Evolutionary conservation across 495 filamentous ascomycete species (phyloP).

Genomic region (Mytilinidion resinicola): DNA sequence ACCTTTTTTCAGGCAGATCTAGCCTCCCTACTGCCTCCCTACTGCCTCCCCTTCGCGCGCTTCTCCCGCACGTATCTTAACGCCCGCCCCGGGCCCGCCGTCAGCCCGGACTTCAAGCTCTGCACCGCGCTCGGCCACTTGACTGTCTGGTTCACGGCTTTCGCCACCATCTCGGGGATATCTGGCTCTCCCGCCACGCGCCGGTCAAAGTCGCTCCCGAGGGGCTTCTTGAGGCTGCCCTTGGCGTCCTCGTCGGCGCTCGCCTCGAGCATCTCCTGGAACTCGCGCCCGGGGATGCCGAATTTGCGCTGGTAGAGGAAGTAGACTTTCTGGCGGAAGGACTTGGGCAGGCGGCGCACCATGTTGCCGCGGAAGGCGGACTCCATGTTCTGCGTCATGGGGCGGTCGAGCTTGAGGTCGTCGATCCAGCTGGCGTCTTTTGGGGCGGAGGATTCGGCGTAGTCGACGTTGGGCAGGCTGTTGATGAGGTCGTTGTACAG

Average conservation of each 20-base stretch:
- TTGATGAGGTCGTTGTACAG: constrained; percentile 85
- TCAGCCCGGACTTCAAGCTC: constrained; percentile 72
- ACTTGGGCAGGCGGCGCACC: constrained; percentile 82
- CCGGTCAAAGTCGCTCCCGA: constrained; percentile 79
- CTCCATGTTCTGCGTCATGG: constrained; percentile 82
- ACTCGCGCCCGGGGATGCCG: constrained; percentile 73
- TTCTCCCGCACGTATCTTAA: constrained; percentile 80
- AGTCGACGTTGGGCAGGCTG: constrained; percentile 79
- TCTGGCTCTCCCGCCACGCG: constrained; percentile 70
- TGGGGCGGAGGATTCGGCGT: constrained; percentile 58
- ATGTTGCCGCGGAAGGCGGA: constrained; percentile 86
- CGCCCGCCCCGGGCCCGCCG: constrained; percentile 61
- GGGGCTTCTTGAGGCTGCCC: constrained; percentile 58
- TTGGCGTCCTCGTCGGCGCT: constrained; percentile 59
- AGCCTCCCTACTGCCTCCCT: too few species aligned
- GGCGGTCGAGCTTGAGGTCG: constrained; percentile 44
- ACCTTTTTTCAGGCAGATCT: too few species aligned
- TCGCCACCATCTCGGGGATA: constrained; percentile 59
- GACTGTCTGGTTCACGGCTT: constrained; percentile 77
- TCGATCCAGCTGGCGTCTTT: constrained; percentile 29
- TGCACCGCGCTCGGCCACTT: constrained; percentile 84
- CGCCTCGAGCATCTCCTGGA: constrained; percentile 76
- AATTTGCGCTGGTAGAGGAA: constrained; percentile 90
- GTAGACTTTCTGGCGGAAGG: constrained; percentile 84
- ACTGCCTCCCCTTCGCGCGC: constrained; percentile 53